Evolutionary conservation across 1,284 basidiomycete genomes (phyloP).

Genomic region (Erythrobasidium hasegawianum): DNA sequence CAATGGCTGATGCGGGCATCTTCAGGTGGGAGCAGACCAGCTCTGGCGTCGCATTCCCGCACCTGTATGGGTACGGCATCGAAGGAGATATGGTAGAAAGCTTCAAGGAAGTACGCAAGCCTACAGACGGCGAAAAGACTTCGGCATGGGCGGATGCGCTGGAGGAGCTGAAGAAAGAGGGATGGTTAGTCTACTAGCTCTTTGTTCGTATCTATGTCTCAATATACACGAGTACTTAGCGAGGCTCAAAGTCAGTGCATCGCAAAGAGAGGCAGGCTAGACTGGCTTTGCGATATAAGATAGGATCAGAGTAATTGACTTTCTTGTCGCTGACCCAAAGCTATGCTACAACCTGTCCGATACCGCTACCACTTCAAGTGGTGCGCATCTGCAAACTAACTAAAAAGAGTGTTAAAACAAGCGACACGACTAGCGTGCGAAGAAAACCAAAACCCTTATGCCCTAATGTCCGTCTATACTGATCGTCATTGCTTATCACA

Average conservation of each 20-base stretch:
- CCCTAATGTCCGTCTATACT: too few species aligned
- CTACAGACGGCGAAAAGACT: constrained; percentile 21
- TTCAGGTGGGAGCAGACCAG: constrained; percentile 20
- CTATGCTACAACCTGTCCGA: too few species aligned
- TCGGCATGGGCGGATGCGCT: constrained; percentile 31
- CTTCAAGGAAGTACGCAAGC: constrained; percentile 28
- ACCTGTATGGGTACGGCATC: constrained; percentile 30
- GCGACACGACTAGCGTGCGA: neutral
- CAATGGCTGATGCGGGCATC: neutral
- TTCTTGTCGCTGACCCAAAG: too few species aligned
- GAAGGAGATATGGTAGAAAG: constrained; percentile 31
- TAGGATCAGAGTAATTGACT: too few species aligned
- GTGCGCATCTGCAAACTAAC: too few species aligned
- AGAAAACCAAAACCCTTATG: neutral
- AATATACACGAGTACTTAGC: too few species aligned
- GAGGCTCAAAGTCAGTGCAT: too few species aligned
- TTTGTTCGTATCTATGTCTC: too few species aligned
- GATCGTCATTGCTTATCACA: too few species aligned
- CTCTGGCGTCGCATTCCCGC: constrained; percentile 22
- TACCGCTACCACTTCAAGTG: too few species aligned
- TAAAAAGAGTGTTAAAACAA: neutral
- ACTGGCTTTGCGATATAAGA: too few species aligned
- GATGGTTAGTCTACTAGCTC: constrained; percentile 27
- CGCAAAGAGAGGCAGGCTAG: too few species aligned
- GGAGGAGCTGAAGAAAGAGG: constrained; percentile 13